These are phyloP conservation scores for Penicillium brasilianum DNA, from an alignment of 2,329 filamentous ascomycete species.

Conservation along the genomic window DNA sequence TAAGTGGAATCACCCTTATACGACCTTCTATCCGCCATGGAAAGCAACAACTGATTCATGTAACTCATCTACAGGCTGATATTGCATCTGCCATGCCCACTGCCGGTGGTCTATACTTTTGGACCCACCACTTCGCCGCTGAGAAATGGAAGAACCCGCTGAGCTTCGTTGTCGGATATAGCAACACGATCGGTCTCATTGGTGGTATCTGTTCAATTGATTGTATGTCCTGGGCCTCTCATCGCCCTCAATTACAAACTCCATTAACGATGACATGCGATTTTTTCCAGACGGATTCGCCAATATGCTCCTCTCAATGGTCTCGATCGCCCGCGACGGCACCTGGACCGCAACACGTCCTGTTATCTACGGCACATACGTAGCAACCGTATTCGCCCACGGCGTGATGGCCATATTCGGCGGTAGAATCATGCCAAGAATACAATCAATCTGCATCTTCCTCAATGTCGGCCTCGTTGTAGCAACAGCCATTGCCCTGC, in stretches of 20 bases:
- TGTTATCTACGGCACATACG: slow-evolving; percentile 61
- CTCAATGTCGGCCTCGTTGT: slow-evolving; percentile 60
- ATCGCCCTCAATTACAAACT: not conserved
- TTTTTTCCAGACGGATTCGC: slow-evolving; percentile 21
- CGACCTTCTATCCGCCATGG: not conserved
- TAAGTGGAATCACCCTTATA: slow-evolving; percentile 33
- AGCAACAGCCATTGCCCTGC: slow-evolving; percentile 59
- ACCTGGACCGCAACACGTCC: slow-evolving; percentile 60
- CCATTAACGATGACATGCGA: not conserved
- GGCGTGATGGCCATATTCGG: slow-evolving; percentile 59
- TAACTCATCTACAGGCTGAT: slow-evolving; percentile 46
- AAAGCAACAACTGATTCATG: not conserved
- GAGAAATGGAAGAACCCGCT: slow-evolving; percentile 61
- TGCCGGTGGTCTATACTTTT: slow-evolving; percentile 63
- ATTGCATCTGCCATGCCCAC: slow-evolving; percentile 63
- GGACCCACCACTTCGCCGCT: slow-evolving; percentile 64
- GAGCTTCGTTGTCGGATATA: slow-evolving; percentile 66
- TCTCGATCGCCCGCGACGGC: slow-evolving; percentile 61
- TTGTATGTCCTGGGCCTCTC: slow-evolving; percentile 46
- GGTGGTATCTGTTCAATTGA: slow-evolving; percentile 67
- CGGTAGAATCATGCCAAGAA: slow-evolving; percentile 60
- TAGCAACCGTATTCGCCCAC: slow-evolving; percentile 59
- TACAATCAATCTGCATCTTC: slow-evolving; percentile 60
- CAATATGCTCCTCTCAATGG: slow-evolving; percentile 61
- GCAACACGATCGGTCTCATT: slow-evolving; percentile 65